Percentiles rank a stretch among this genome's conserved stretches.
Conservation (phyloP, 805 yeast genomes). For the Lachancea waltii region DNA sequence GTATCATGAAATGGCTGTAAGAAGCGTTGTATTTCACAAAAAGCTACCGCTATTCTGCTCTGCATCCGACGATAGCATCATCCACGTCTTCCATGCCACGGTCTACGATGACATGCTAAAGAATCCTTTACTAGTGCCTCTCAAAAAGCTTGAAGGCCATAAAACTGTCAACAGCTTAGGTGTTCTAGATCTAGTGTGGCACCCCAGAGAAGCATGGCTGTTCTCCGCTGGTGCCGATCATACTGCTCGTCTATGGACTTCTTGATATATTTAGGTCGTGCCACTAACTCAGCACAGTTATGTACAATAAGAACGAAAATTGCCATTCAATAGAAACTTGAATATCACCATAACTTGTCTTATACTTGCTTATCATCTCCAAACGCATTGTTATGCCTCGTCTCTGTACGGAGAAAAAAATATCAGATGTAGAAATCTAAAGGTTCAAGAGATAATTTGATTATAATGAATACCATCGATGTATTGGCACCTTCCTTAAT, state of each 20-base stretch:
- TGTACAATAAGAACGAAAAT: conserved; percentile 3
- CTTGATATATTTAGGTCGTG: too few species aligned
- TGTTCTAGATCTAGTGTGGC: conserved; percentile 86
- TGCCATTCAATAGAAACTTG: not conserved
- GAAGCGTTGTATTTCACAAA: conserved; percentile 82
- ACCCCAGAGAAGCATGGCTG: conserved; percentile 97
- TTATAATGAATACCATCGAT: too few species aligned
- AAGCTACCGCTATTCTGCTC: conserved; percentile 87
- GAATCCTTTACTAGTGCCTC: conserved; percentile 91
- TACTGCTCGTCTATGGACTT: conserved; percentile 93
- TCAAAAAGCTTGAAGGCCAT: conserved; percentile 91
- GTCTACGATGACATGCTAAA: conserved; percentile 87
- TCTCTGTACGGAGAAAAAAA: not conserved
- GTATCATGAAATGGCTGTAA: conserved; percentile 91
- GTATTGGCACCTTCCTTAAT: too few species aligned
- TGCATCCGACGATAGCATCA: conserved; percentile 88
- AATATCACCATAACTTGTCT: not conserved
- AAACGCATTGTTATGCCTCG: too few species aligned
- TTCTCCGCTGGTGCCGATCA: conserved; percentile 97
- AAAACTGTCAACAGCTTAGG: conserved; percentile 74
- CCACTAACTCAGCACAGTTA: not conserved
- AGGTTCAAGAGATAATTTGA: not conserved
- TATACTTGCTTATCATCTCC: too few species aligned
- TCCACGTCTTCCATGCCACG: conserved; percentile 93
- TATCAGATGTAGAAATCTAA: not conserved